Percentiles rank a stretch among this genome's conserved stretches.
These are phyloP conservation scores for Termitomyces sp. DNA, from an alignment of 768 basidiomycete species.

Conservation along the genomic window DNA sequence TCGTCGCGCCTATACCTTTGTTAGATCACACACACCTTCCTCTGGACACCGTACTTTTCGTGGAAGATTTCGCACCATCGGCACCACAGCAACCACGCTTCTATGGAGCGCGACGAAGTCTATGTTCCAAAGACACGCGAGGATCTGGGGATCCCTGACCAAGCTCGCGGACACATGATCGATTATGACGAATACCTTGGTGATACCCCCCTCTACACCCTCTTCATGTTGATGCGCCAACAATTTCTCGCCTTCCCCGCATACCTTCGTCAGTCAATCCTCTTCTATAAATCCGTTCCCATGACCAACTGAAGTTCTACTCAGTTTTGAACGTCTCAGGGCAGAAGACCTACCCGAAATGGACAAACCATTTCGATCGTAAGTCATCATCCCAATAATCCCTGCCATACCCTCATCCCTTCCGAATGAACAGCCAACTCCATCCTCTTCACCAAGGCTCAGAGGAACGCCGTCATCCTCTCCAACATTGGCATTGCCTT, in stretches of 20 bases:
- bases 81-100: not conserved
- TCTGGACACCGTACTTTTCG: constrained; percentile 1
- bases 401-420: not conserved
- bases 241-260: not conserved
- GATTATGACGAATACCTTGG: not conserved
- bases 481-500: constrained; percentile 51
- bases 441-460: constrained; percentile 45
- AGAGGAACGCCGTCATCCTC: constrained; percentile 46
- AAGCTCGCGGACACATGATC: not conserved
- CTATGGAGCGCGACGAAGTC: not conserved
- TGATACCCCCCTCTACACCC: not conserved
- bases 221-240: not conserved
- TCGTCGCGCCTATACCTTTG: not conserved
- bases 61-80: not conserved
- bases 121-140: not conserved
- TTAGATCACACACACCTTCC: not conserved
- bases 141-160: not conserved
- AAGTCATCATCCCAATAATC: not conserved
- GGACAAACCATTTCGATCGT: constrained; percentile 1
- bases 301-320: not conserved
- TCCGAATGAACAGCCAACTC: constrained; percentile 37
- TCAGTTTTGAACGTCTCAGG: constrained; percentile 1
- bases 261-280: not conserved
- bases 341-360: constrained; percentile 2
- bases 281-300: not conserved